These are phyloP conservation scores for Colletotrichum incanum DNA, from an alignment of 2,329 filamentous ascomycete species.

Conservation along the genomic window DNA sequence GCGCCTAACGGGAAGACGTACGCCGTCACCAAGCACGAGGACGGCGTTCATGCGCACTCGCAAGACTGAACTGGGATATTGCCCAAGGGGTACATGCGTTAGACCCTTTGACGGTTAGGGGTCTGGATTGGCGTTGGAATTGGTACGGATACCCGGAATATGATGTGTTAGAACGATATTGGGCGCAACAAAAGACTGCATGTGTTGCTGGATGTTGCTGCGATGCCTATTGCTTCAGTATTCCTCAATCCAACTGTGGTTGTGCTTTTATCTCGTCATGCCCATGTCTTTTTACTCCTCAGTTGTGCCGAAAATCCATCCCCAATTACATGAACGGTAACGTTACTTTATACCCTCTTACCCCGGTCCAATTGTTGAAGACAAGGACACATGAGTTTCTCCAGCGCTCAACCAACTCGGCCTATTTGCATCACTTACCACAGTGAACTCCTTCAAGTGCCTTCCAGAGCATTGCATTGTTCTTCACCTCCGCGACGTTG, in stretches of 20 bases:
- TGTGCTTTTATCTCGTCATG: not conserved
- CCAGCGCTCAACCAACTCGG: no score
- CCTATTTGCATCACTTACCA: no score
- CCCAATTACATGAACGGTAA: no score
- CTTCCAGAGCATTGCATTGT: no score
- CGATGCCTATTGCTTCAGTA: not conserved
- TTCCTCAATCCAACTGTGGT: not conserved
- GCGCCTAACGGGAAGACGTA: slow-evolving; percentile 43
- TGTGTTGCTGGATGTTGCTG: not conserved
- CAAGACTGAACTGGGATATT: not conserved
- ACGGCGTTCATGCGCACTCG: slow-evolving; percentile 42
- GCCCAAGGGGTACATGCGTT: not conserved
- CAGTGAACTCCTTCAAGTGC: no score
- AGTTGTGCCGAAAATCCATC: no score
- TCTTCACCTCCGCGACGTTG: no score
- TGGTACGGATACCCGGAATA: not conserved
- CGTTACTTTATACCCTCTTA: no score
- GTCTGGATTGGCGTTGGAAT: not conserved
- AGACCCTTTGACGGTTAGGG: no score
- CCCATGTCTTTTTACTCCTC: not conserved
- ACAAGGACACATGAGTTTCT: no score
- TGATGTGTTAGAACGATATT: not conserved
- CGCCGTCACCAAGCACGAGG: slow-evolving; percentile 45
- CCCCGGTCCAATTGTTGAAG: no score
- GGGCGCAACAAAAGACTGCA: not conserved